phyloP scores from a whole-genome alignment of 495 filamentous ascomycete species.

The Lophiostoma macrostomum region DNA sequence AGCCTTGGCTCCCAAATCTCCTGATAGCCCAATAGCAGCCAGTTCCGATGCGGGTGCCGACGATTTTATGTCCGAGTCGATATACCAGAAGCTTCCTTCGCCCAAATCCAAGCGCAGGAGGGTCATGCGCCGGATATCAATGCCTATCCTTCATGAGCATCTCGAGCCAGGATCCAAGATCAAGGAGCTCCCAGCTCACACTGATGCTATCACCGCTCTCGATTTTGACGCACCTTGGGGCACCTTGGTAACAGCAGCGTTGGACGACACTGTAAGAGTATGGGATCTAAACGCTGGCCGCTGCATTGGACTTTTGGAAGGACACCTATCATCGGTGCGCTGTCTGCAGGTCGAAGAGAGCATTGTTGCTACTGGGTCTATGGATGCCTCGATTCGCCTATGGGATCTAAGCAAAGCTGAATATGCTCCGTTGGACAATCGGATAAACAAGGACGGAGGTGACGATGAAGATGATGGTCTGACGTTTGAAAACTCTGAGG shows the following conservation, averaged over 20 bases:
- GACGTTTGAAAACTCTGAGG: slow-evolving; percentile 53
- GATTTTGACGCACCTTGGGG: slow-evolving; percentile 97
- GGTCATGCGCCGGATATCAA: slow-evolving; percentile 67
- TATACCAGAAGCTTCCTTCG: slow-evolving; percentile 87
- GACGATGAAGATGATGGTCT: slow-evolving; percentile 59
- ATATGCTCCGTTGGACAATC: slow-evolving; percentile 57
- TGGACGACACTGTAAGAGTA: slow-evolving; percentile 95
- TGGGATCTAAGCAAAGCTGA: slow-evolving; percentile 84
- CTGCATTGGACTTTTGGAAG: slow-evolving; percentile 86
- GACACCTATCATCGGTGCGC: slow-evolving; percentile 90
- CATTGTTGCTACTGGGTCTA: slow-evolving; percentile 89
- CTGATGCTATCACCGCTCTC: slow-evolving; percentile 81
- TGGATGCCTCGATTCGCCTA: slow-evolving; percentile 90
- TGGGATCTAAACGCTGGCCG: slow-evolving; percentile 94
- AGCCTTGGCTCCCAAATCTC: slow-evolving; percentile 48
- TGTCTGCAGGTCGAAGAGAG: slow-evolving; percentile 94
- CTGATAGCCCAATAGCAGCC: slow-evolving; percentile 48
- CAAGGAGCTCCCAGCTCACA: slow-evolving; percentile 81
- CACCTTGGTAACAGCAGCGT: slow-evolving; percentile 87
- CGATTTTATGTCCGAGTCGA: slow-evolving; percentile 93
- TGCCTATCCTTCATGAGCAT: slow-evolving; percentile 94
- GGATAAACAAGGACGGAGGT: slow-evolving; percentile 62
- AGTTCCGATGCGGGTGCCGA: slow-evolving; percentile 46
- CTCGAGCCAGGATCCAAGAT: slow-evolving; percentile 88
- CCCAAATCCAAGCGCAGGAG: slow-evolving; percentile 59